Evolutionary conservation across 768 basidiomycete genomes (phyloP), one percentile per base, ranked within the genome.

Genomic region (Leccinum longicurvipes): DNA sequence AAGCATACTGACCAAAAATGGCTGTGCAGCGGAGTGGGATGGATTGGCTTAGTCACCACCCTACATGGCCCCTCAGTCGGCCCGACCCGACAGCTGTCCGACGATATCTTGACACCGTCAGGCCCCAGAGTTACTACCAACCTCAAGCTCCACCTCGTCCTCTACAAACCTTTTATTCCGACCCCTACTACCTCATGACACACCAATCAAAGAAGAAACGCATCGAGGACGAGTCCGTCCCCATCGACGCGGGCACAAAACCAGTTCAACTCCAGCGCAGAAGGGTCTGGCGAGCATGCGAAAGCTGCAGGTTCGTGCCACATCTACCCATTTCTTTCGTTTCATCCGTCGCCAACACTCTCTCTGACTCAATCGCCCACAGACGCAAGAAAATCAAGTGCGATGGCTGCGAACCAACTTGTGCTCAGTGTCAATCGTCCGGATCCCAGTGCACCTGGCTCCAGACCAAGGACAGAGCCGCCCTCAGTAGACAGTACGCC

Each of bases 311-410:
- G 91, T 86, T 59, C 47, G 82, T 77, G 48, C 63, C 66, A 51
- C 57, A 42, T 58, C 62, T 50, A 23, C 11, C 28, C 27, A 17
- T 47, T 45, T 7, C 32, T 11, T 50, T 29, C 5, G 2, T 59
- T 55, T 59, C 59, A 60, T 59, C 53, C n/a, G 50, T 29, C 42
- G 50, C 59, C 48, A 56, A 55, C 53, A 53, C 60, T 51, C 53
- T 53, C 55, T 31, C 59, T 60, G 53, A 62, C 63, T 34, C 55
- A 25, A 51, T 58, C 66, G 39, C 55, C 42, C 50, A 31, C 70
- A 91, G 91, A 59, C 85, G 90, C 61, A 93, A 93, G 82, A 93
- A 93, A 80, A 92, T 93, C 69, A 93, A 93, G 71, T 93, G 91
- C 72, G 91, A 93, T 74, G 91, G 91, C 60, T 82, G 77, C 64